Evolutionary conservation across 192 early-diverging fungal species (phyloP).

Genomic region (Coemansia sp.): DNA sequence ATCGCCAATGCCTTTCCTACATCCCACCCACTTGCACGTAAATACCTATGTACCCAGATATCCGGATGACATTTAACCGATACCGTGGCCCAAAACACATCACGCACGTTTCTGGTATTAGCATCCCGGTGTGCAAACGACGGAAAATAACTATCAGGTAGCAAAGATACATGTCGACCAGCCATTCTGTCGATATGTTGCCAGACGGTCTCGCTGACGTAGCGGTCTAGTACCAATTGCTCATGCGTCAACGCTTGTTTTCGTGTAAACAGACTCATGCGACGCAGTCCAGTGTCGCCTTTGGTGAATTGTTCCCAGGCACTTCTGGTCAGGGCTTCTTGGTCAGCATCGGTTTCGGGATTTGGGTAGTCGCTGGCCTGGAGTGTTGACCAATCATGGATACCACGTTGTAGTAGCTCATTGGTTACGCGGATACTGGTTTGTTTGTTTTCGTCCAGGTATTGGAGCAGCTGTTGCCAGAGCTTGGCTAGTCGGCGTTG

Average conservation of each 20-base stretch:
- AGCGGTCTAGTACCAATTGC: conserved; percentile 25
- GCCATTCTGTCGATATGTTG: conserved; percentile 30
- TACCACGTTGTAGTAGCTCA: conserved; percentile 25
- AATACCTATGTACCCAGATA: conserved; percentile 38
- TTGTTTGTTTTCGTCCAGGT: conserved; percentile 21
- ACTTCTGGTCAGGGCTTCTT: conserved; percentile 19
- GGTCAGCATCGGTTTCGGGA: conserved; percentile 9
- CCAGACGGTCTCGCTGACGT: conserved; percentile 46
- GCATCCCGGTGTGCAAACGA: conserved; percentile 31
- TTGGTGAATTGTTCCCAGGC: conserved; percentile 49
- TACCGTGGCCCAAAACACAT: conserved; percentile 32
- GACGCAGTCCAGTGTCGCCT: conserved; percentile 22
- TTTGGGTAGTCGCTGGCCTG: conserved; percentile 7
- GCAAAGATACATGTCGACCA: conserved; percentile 21
- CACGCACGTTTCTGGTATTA: conserved; percentile 28
- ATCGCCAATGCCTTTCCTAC: conserved; percentile 24
- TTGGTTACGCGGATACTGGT: conserved; percentile 28
- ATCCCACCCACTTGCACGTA: conserved; percentile 37
- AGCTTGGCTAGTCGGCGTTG: conserved; percentile 33
- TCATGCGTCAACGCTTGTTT: conserved; percentile 19
- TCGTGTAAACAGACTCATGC: conserved; percentile 9
- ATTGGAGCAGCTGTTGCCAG: conserved; percentile 35
- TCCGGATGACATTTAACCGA: conserved; percentile 43
- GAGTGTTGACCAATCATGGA: conserved; percentile 33
- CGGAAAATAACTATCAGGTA: conserved; percentile 36